Percentiles rank a stretch among this genome's conserved stretches.
phyloP scores from a whole-genome alignment of 2,329 filamentous ascomycete genomes.

The Ophiognomonia clavigignenti-juglandacearum region DNA sequence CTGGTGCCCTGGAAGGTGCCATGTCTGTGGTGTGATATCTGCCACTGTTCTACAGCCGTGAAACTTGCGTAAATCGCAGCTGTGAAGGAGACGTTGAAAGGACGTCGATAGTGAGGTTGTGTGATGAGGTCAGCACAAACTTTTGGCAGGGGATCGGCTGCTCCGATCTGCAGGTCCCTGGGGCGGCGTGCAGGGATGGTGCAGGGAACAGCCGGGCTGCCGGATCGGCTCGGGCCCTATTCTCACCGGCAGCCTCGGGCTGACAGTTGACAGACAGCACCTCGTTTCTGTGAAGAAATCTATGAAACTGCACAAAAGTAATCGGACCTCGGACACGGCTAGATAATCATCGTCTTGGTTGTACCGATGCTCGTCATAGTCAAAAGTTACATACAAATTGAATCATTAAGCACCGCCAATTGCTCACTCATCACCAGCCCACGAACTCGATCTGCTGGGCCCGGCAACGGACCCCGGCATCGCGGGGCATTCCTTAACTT shows the following conservation, averaged over 20 bases:
- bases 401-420: slow-evolving; percentile 1
- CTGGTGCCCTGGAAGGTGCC: slow-evolving; percentile 15
- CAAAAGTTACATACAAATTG: background rate
- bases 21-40: background rate
- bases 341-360: too few species aligned
- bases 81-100: too few species aligned
- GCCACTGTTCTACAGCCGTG: too few species aligned
- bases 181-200: too few species aligned
- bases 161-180: background rate
- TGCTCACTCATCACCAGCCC: slow-evolving; percentile 7
- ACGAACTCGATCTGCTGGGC: background rate
- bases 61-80: too few species aligned
- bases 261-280: background rate
- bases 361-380: background rate
- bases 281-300: background rate
- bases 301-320: background rate
- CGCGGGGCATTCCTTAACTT: slow-evolving; percentile 1
- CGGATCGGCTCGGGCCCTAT: too few species aligned
- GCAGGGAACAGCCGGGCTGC: too few species aligned
- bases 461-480: background rate
- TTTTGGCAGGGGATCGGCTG: background rate
- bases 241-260: background rate
- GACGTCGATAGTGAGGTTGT: background rate
- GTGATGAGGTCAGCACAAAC: slow-evolving; percentile 1
- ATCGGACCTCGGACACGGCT: background rate